Conservation (phyloP, 306 rosid species). For the Lablab purpureus region DNA sequence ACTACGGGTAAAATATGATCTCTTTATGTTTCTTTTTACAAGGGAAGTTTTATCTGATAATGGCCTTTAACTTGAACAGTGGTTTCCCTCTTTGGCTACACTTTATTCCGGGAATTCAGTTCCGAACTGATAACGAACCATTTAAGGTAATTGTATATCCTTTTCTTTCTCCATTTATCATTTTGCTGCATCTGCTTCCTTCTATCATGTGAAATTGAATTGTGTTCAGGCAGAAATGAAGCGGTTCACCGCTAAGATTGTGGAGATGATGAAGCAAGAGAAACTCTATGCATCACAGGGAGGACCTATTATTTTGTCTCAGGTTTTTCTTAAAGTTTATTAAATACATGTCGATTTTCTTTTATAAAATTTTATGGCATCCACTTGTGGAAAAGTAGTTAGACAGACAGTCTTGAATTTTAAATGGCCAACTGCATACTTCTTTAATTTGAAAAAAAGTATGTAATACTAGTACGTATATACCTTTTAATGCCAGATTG, state of each 20-base stretch:
- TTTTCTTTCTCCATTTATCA: background rate
- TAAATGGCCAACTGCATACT: background rate
- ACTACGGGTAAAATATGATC: constrained; percentile 69
- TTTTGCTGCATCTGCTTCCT: background rate
- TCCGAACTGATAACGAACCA: constrained; percentile 84
- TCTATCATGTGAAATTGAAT: background rate
- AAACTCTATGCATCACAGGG: constrained; percentile 90
- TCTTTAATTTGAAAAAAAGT: background rate
- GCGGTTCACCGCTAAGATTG: constrained; percentile 81
- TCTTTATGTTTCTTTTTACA: background rate
- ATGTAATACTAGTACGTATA: background rate
- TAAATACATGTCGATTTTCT: background rate
- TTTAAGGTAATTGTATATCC: constrained; percentile 66
- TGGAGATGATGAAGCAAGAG: constrained; percentile 85
- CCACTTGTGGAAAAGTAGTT: background rate
- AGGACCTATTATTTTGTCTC: constrained; percentile 93
- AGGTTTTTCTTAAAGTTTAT: constrained; percentile 58
- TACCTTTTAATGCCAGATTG: constrained; percentile 58
- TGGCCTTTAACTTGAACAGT: constrained; percentile 52
- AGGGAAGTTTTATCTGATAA: background rate
- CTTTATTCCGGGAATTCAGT: constrained; percentile 76
- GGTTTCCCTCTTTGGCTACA: constrained; percentile 96
- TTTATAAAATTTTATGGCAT: background rate
- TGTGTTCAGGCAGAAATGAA: constrained; percentile 81
- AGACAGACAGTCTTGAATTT: background rate